Evolutionary conservation across 257 asterid genomes (phyloP), one percentile per base, ranked within the genome.

Genomic region (Misopates orontium): DNA sequence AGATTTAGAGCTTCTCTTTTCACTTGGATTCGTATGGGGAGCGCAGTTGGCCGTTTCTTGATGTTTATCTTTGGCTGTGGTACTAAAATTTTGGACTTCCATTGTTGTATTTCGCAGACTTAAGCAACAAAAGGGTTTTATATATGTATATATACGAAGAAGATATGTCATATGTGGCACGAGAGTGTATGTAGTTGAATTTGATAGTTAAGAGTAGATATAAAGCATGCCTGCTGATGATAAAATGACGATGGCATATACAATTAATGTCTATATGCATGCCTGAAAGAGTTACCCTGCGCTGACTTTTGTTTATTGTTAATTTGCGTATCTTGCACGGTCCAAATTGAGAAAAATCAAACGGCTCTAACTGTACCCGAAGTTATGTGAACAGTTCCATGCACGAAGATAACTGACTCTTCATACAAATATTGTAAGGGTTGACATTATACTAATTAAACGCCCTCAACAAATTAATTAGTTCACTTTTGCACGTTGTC

Each of bases 181-280:
- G 32, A 42, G 21, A 62, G 62, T n/a, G 20, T 21, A 28, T 45
- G 53, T 32, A 64, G 54, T 47, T 71, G 40, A 54, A 45, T 25
- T 71, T 63, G 66, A 21, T 62, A 41, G 65, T 45, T 65, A 36
- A 42, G 16, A 25, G 58, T 18, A n/a, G 44, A 3, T 6, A 28
- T 44, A 12, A 71, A 65, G 70, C 70, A 56, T 71, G 71, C 36
- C 14, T 21, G 45, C 17, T 71, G 76, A 71, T 51, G 76, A 21
- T 28, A 28, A n/a, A 28, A 28, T 28, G 36, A 28, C 36, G 36
- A 28, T 28, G 36, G 36, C 36, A 28, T 7, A 28, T 28, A 28
- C 3, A 28, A 28, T 16, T 16, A 47, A 15, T 60, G 68, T 60
- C 76, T 55, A 2, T 5, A 45, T 55, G 62, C 59, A 14, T 20